phyloP scores from a whole-genome alignment of 1,284 basidiomycete genomes.

The Malassezia japonica region DNA sequence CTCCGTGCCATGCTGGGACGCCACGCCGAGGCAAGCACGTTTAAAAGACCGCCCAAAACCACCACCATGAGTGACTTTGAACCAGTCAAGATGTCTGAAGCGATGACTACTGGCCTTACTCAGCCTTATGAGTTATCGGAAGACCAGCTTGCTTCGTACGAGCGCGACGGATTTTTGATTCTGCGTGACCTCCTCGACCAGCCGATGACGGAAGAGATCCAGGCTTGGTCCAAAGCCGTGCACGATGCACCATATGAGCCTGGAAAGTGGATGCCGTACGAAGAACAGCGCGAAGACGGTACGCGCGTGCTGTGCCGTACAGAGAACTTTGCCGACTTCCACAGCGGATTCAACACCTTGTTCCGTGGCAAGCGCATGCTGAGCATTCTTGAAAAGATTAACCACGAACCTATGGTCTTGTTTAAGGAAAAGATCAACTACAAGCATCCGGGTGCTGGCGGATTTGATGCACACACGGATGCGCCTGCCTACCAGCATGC shows the following conservation, averaged over 20 bases:
- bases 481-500: conserved; percentile 23
- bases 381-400: conserved; percentile 28
- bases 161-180: conserved; percentile 10
- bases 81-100: no score
- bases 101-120: background rate
- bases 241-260: conserved; percentile 34
- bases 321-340: conserved; percentile 33
- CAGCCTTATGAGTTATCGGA: conserved; percentile 4
- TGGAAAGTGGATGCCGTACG: conserved; percentile 43
- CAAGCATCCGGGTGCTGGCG: conserved; percentile 41
- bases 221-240: conserved; percentile 37
- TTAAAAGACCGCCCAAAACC: no score
- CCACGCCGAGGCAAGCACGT: no score
- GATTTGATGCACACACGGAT: conserved; percentile 46
- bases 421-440: conserved; percentile 49
- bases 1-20: no score
- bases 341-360: conserved; percentile 31
- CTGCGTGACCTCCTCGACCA: conserved; percentile 8
- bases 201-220: conserved; percentile 10
- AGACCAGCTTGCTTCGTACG: conserved; percentile 6
- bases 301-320: conserved; percentile 36
- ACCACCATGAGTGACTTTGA: no score
- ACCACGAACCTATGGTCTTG: conserved; percentile 34
- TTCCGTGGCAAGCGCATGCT: conserved; percentile 31
- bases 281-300: conserved; percentile 34